A percentile compares a stretch with the other conserved stretches of the same genome.
phyloP scores from a whole-genome alignment of 169 alveolate genomes.

The Toxoplasma gondii region DNA sequence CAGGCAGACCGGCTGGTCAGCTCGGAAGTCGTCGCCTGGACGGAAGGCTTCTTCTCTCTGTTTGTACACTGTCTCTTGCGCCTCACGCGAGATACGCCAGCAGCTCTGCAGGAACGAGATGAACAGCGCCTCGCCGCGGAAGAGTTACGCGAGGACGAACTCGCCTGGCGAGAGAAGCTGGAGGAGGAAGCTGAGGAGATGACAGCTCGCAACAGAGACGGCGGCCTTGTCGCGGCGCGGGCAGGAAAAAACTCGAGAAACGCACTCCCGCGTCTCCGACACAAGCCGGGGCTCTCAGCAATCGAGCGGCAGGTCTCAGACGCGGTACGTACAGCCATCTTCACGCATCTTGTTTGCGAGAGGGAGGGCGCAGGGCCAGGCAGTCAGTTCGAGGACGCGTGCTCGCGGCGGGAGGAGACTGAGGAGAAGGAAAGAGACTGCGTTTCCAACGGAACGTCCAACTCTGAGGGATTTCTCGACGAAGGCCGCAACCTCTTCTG shows the following conservation, averaged over 20 bases:
- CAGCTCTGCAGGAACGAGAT: slow-evolving; percentile 34
- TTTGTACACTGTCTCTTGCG: neutral
- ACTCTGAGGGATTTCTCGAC: neutral
- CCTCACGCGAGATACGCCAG: slow-evolving; percentile 34
- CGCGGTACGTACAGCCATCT: slow-evolving; percentile 9
- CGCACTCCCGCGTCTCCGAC: no score
- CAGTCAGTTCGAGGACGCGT: neutral
- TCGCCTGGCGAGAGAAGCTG: neutral
- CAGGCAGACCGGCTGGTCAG: slow-evolving; percentile 27
- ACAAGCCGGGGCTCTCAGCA: neutral
- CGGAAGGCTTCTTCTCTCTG: slow-evolving; percentile 44
- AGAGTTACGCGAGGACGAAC: neutral
- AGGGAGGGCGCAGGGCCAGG: neutral
- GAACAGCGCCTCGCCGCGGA: slow-evolving; percentile 20
- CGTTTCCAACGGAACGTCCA: neutral
- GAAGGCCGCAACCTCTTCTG: slow-evolving; percentile 2
- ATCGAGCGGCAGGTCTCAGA: slow-evolving; percentile 1
- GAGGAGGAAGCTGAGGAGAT: neutral
- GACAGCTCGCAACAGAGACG: neutral
- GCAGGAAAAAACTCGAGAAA: neutral
- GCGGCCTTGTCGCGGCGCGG: neutral
- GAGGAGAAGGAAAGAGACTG: neutral
- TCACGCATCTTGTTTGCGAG: neutral
- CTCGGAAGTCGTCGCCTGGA: slow-evolving; percentile 42
- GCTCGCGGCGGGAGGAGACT: neutral